phyloP scores from a whole-genome alignment of 164 flowering plant species.

The Vitis amurensis region DNA sequence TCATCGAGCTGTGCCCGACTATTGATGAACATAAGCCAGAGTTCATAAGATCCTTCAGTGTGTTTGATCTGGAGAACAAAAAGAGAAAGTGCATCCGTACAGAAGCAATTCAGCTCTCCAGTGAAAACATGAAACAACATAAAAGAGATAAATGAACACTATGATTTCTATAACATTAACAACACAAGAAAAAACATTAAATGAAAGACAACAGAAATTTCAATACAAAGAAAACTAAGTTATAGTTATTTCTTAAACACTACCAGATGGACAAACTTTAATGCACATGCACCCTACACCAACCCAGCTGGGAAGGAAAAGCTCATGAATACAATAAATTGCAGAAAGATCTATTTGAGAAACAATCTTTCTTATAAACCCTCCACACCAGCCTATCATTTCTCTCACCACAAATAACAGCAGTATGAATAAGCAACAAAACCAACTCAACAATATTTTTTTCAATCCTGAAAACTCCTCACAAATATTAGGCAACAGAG shows the following conservation, averaged over 20 bases:
- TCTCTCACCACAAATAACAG: too few species aligned
- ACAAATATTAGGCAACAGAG: neutral
- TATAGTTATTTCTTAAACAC: neutral
- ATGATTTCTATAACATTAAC: neutral
- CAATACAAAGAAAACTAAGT: neutral
- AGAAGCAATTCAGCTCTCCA: conserved; percentile 16
- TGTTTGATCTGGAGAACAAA: conserved; percentile 61
- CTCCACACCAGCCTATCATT: too few species aligned
- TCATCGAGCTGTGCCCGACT: conserved; percentile 57
- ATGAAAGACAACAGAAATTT: neutral
- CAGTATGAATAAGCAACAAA: too few species aligned
- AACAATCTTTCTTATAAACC: too few species aligned
- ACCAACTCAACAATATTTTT: too few species aligned
- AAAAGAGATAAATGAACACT: too few species aligned
- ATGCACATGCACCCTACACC: too few species aligned
- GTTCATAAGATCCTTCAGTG: conserved; percentile 65
- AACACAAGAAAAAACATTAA: neutral
- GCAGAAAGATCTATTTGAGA: too few species aligned
- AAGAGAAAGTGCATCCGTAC: conserved; percentile 24
- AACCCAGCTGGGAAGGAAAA: too few species aligned
- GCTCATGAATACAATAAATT: too few species aligned
- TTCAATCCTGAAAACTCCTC: too few species aligned
- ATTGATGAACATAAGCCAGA: conserved; percentile 88
- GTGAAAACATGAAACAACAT: neutral
- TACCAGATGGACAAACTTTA: neutral